These are phyloP conservation scores for Malassezia sp. DNA, from an alignment of 1,284 basidiomycete genomes.

Conservation along the genomic window DNA sequence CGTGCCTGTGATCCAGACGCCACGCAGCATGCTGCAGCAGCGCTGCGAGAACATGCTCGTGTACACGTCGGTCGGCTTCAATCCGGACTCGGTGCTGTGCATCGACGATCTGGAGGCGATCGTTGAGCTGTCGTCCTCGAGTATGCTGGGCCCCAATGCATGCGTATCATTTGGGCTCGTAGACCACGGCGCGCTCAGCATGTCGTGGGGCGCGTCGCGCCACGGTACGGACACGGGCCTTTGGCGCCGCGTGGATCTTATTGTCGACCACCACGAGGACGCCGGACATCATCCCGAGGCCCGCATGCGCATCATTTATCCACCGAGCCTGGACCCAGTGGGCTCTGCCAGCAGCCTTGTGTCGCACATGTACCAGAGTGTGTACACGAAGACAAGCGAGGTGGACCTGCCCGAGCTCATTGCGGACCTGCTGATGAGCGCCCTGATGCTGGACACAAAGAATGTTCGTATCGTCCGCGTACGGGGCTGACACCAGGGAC, in stretches of 20 bases:
- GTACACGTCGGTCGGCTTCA: conserved; percentile 18
- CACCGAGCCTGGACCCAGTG: conserved; percentile 27
- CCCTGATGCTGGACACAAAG: conserved; percentile 47
- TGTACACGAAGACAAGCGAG: neutral
- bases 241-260: conserved; percentile 55
- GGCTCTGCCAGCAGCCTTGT: conserved; percentile 27
- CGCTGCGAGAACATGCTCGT: conserved; percentile 65
- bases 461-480: conserved; percentile 15
- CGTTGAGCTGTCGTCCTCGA: conserved; percentile 15
- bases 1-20: conserved; percentile 66
- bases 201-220: conserved; percentile 28
- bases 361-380: conserved; percentile 22
- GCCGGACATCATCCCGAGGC: conserved; percentile 57
- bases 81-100: conserved; percentile 16
- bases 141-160: conserved; percentile 9
- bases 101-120: conserved; percentile 24
- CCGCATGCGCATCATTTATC: conserved; percentile 25
- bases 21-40: conserved; percentile 59
- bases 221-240: conserved; percentile 11
- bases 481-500: neutral
- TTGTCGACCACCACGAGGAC: conserved; percentile 91
- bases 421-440: conserved; percentile 45
- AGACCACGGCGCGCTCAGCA: conserved; percentile 23
- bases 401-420: conserved; percentile 9
- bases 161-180: conserved; percentile 26